A percentile compares a stretch with the other conserved stretches of the same genome.
These are phyloP conservation scores for Osmanthus fragrans DNA, from an alignment of 257 asterid species.

Conservation along the genomic window DNA sequence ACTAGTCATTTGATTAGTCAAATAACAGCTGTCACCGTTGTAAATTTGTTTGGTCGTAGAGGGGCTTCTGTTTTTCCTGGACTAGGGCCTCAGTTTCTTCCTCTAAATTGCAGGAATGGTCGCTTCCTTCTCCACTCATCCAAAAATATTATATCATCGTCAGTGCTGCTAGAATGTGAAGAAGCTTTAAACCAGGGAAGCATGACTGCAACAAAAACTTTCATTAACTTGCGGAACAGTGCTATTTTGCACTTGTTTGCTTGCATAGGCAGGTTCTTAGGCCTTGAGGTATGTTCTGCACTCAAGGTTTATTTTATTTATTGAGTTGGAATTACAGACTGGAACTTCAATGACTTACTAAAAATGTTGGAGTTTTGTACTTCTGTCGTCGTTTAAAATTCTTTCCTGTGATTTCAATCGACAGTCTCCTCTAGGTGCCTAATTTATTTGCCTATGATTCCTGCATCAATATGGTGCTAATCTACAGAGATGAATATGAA, in stretches of 20 bases:
- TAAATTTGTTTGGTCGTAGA: neutral
- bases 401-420: constrained; percentile 3
- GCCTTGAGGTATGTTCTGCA: constrained; percentile 73
- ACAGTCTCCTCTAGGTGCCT: constrained; percentile 20
- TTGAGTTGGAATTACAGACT: constrained; percentile 11
- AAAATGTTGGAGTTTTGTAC: neutral
- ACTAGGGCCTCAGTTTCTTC: constrained; percentile 21
- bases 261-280: constrained; percentile 87
- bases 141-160: constrained; percentile 68
- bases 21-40: neutral
- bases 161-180: constrained; percentile 76
- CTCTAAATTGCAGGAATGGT: constrained; percentile 72
- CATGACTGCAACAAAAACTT: constrained; percentile 71
- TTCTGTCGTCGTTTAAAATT: neutral
- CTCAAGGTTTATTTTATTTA: constrained; percentile 19
- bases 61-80: constrained; percentile 14
- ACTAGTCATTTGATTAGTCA: neutral
- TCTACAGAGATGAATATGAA: neutral
- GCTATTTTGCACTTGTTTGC: constrained; percentile 90
- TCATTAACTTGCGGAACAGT: constrained; percentile 75
- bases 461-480: neutral
- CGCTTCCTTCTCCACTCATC: constrained; percentile 83
- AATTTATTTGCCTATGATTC: constrained; percentile 10
- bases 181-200: constrained; percentile 92
- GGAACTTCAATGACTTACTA: constrained; percentile 19